Evolutionary conservation across 495 filamentous ascomycete species (phyloP).

Genomic region (Aspergillus incahuasiensis): DNA sequence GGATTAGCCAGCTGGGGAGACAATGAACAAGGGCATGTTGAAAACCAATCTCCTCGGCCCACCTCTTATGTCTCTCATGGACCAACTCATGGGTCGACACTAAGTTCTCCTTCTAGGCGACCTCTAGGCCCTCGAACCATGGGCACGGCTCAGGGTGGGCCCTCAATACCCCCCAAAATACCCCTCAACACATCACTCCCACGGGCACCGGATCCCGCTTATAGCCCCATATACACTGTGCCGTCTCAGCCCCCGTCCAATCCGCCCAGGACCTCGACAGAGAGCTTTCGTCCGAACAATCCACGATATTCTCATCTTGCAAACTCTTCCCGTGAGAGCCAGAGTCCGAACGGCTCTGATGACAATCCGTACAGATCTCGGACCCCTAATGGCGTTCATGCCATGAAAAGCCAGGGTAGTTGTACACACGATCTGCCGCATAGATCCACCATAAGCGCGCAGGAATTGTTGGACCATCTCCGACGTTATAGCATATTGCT

Average conservation of each 20-base stretch:
- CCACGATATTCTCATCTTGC: constrained; percentile 37
- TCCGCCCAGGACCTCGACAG: constrained; percentile 46
- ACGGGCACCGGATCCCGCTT: constrained; percentile 76
- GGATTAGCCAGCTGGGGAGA: not conserved
- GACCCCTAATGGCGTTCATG: constrained; percentile 40
- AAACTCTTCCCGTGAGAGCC: constrained; percentile 35
- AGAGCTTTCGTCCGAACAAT: constrained; percentile 34
- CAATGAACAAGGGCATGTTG: constrained; percentile 24
- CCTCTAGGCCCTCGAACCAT: constrained; percentile 56
- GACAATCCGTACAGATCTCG: constrained; percentile 42
- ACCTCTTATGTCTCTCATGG: constrained; percentile 19
- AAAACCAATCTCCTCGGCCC: constrained; percentile 27
- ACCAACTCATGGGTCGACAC: constrained; percentile 16
- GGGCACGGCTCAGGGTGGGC: constrained; percentile 39
- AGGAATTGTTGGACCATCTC: constrained; percentile 63
- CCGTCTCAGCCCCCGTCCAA: constrained; percentile 42
- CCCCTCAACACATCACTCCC: constrained; percentile 62
- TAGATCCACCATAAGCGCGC: constrained; percentile 58
- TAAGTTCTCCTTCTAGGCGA: constrained; percentile 26
- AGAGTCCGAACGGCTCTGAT: constrained; percentile 30
- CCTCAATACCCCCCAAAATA: constrained; percentile 51
- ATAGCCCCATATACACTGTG: constrained; percentile 60
- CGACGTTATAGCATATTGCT: constrained; percentile 62
- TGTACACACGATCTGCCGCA: constrained; percentile 52
- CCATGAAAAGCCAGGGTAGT: constrained; percentile 28